Conservation (phyloP, 805 yeast genomes). For the Teunomyces stri region DNA sequence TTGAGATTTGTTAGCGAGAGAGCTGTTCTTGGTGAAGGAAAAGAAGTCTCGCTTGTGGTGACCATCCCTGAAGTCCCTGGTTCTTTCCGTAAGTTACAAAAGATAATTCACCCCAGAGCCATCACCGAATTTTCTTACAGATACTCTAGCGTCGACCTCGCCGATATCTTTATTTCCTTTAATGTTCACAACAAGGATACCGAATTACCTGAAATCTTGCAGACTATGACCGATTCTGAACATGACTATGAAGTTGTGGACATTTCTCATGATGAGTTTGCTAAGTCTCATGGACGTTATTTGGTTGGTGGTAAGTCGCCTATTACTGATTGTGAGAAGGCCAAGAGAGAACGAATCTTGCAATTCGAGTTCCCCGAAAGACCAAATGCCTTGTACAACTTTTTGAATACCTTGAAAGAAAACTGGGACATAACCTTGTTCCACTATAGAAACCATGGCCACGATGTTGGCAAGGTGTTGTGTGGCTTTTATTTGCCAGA, state of each 20-base stretch:
- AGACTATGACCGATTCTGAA: constrained; percentile 58
- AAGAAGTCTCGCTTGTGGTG: constrained; percentile 87
- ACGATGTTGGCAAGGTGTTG: constrained; percentile 88
- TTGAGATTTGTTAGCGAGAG: constrained; percentile 94
- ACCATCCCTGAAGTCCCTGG: constrained; percentile 94
- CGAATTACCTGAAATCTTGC: constrained; percentile 67
- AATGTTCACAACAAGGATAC: constrained; percentile 71
- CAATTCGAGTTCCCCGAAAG: constrained; percentile 96
- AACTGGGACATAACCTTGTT: constrained; percentile 92
- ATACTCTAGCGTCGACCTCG: constrained; percentile 51
- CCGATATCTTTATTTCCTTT: constrained; percentile 86
- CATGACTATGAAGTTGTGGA: constrained; percentile 68
- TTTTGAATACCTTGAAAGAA: constrained; percentile 65
- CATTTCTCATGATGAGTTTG: constrained; percentile 89
- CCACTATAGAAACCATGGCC: constrained; percentile 96
- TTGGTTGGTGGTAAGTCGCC: constrained; percentile 87
- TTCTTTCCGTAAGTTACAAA: constrained; percentile 75
- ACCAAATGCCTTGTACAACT: constrained; percentile 88
- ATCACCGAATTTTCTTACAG: constrained; percentile 96
- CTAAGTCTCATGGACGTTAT: constrained; percentile 94
- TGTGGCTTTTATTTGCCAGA: constrained; percentile 88
- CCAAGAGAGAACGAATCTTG: constrained; percentile 72
- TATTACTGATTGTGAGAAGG: constrained; percentile 27
- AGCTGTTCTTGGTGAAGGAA: constrained; percentile 98
- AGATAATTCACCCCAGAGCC: constrained; percentile 77